Base-by-base conservation (phyloP, 2,329 filamentous ascomycete genomes). In the Scedosporium aurantiacum region DNA sequence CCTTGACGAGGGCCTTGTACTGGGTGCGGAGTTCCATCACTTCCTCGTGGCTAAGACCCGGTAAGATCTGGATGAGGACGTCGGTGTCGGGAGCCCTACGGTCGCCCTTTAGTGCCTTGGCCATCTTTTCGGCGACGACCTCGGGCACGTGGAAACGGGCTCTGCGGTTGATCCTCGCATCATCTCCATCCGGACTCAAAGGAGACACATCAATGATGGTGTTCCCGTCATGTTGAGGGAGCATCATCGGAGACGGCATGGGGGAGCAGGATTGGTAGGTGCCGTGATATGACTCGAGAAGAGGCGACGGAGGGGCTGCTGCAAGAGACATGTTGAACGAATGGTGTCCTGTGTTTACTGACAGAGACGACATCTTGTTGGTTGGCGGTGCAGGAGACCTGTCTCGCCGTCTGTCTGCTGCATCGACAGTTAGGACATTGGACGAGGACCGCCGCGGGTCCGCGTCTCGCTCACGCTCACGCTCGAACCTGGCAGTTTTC, bases 181-280 rank as follows among this genome's bases (percentile, higher is more conserved):
- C 63, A 64, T 78, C 74, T 62, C 78, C 76, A 62, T 81, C 81
- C 0, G 81, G 84, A 59, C 74, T 71, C 8, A 79, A 68, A 0
- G 83, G 81, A 0, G 81, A 82, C 14, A 85, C 72, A 1, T 84
- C 81, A 27, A 81, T 66, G 28, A 74, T 65, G 12, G 68, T 68
- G 47, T 81, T 70, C 23, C 83, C 82, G 8, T 85, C 78, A 41
- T 81, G 73, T 57, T 66, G 61, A 2, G 84, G 72, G 3, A 85
- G 69, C 68, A 86, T 78, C 25, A 92, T 77, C 0, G 92, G 90
- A 0, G 91, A 91, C 0, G 92, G 92, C 90, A 97, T 96, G 0
- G 93, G 92, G 0, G 92, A 96, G 67, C 95, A 89, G 62, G 90
- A 90, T 73, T 97, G 93, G 68, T 96, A 97, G 0, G 92, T 96